phyloP scores from a whole-genome alignment of 2,329 filamentous ascomycete species.

The Sclerotinia spermophila region DNA sequence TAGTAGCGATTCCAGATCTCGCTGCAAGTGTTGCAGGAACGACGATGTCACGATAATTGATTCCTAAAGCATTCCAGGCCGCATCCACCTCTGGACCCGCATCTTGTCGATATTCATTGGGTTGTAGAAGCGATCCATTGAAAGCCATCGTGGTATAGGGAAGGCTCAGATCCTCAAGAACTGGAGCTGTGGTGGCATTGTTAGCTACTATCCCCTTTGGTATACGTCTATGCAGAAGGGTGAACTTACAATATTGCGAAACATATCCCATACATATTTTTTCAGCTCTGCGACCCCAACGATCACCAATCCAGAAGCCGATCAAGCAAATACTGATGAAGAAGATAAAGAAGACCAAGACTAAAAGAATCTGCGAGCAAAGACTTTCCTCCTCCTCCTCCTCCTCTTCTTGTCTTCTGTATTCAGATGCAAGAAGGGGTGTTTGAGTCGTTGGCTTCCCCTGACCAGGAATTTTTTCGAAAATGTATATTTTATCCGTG shows the following conservation, averaged over 20 bases:
- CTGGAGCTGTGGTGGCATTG: background rate
- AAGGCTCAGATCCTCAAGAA: background rate
- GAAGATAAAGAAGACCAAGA: background rate
- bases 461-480: background rate
- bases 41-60: background rate
- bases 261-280: background rate
- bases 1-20: background rate
- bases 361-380: background rate
- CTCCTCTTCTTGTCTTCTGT: background rate
- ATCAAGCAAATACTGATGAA: conserved; percentile 3
- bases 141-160: background rate
- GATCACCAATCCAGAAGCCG: background rate
- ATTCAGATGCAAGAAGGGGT: background rate
- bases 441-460: background rate
- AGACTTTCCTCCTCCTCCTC: background rate
- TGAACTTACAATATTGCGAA: conserved; percentile 7
- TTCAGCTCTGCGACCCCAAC: background rate
- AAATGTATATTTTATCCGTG: conserved; percentile 1
- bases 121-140: background rate
- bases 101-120: background rate
- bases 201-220: background rate
- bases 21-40: background rate
- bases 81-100: background rate
- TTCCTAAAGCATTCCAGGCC: background rate
- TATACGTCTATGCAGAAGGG: background rate